Evolutionary conservation across 306 rosid genomes (phyloP), one percentile per base, ranked within the genome.

Genomic region (Cicer chorassanicum): DNA sequence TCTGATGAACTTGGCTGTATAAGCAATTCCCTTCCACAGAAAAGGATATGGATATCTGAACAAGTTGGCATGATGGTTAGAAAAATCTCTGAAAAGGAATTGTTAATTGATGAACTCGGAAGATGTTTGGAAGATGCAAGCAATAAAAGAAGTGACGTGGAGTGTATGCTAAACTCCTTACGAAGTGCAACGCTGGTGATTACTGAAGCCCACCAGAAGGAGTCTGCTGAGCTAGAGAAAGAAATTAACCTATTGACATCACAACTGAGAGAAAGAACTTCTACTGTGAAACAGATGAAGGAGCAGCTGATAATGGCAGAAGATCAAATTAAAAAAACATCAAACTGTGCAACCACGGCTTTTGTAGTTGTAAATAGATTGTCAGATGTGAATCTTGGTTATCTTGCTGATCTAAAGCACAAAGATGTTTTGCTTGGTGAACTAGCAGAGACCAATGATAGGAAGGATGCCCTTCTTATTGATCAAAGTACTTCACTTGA

Each of bases 21-120:
- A 79, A 87, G 89, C 70, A 81, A 83, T 77, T 90, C 95, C 71
- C 76, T 92, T 88, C 89, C 97, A 11, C 91, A 86, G 54, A 90
- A 86, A 86, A 83, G 99, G 87, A 94, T 94, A 63, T 87, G 97
- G 97, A 89, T 92, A 79, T 94, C 96, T 7, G 95, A 91, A 84
- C 91, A 94, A 82, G 89, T 88, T 60, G 84, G 92, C 80, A 84
- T 74, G 84, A 79, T 87, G 78, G 87, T 78, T 51, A 81, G 85
- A 83, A 77, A 78, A 80, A 81, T 90, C 53, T 85, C 88, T 43
- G 97, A 94, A 60, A 94, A 92, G 87, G 99, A 92, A 54, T 73
- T 88, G 60, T 50, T 94, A 72, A 78, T 92, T 85, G 95, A 92
- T 39, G 95, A 94, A 63, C 88, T 94, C 42, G 70, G 92, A 78